Percentiles rank a stretch among this genome's conserved stretches.
These are phyloP conservation scores for Trebouxia sp. DNA, from an alignment of 139 green algal species.

Conservation along the genomic window DNA sequence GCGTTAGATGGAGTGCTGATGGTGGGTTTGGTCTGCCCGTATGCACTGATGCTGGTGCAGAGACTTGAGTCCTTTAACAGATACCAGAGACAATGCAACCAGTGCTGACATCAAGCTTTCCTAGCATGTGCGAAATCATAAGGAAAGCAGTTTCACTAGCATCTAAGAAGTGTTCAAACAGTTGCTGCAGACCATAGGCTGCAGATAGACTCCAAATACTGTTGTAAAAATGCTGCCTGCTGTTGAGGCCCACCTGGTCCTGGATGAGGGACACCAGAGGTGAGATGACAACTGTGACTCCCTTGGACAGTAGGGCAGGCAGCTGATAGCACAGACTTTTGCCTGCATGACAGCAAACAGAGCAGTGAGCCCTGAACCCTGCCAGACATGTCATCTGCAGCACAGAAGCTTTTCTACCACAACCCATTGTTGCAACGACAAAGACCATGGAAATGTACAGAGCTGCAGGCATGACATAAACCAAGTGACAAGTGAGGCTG, in stretches of 20 bases:
- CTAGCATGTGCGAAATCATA: not conserved
- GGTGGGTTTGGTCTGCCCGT: no score
- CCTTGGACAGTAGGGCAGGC: slow-evolving; percentile 58
- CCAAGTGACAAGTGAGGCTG: no score
- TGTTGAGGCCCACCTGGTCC: slow-evolving; percentile 65
- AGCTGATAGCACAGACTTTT: slow-evolving; percentile 86
- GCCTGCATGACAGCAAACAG: slow-evolving; percentile 42
- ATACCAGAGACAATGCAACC: not conserved
- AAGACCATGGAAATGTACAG: no score
- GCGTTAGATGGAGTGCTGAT: no score
- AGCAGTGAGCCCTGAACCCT: not conserved
- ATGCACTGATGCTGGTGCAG: no score
- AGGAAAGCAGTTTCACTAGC: not conserved
- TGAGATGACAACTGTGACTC: slow-evolving; percentile 75
- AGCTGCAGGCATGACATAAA: no score
- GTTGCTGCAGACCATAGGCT: no score
- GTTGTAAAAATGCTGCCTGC: not conserved
- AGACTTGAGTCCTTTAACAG: no score
- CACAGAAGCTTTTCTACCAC: no score
- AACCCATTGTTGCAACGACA: no score
- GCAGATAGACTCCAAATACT: no score
- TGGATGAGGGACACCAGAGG: slow-evolving; percentile 86
- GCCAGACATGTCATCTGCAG: not conserved
- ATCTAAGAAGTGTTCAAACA: not conserved
- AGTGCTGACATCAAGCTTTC: not conserved